Evolutionary conservation across 163 green algal genomes (phyloP), one percentile per base, ranked within the genome.

Genomic region (Trebouxia gelatinosa): DNA sequence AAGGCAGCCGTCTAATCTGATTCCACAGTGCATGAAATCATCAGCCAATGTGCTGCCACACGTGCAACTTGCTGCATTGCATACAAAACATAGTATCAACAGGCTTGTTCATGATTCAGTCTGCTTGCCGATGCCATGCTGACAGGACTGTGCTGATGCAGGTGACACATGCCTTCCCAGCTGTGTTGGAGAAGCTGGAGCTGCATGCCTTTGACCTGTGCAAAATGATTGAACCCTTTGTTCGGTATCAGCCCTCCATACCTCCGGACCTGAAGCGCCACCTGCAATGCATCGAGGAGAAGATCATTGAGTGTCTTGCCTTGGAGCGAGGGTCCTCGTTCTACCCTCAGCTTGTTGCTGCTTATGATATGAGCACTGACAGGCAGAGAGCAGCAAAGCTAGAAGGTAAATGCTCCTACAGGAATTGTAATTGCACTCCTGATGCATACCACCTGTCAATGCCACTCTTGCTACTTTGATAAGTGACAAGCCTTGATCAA

Each of bases 161-260:
- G 79, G 54, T 43, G 21, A 78, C 78, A 11, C 64, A 88, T 51
- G 32, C 71, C 16, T 91, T 94, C 75, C 86, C 91, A 3, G 82
- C 80, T 2, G 84, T 93, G 23, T 80, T 94, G 79, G 86, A 90
- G 46, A 70, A 68, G 31, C 79, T 92, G 35, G 71, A 80, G 31
- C 80, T 97, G n/a, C 88, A 86, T 26, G 83, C 94, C 0, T 98
- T 98, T 84, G 94, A 97, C 84, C 70, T 98, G 54, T 87, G 54
- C 76, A 97, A 95, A 78, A 82, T 94, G 21, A 90, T 97, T 62
- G 87, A 94, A 34, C 66, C 85, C 0, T 96, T 98, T 80, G 89
- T 98, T 2, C 77, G 81, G 19, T 77, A 90, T 62, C 77, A 92
- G 78, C 74, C 87, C 6, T 79, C 37, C 0, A 35, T 97, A 79